These are phyloP conservation scores for Cenchrus fungigraminus DNA, from an alignment of 176 grass and related monocot genomes.

Conservation along the genomic window DNA sequence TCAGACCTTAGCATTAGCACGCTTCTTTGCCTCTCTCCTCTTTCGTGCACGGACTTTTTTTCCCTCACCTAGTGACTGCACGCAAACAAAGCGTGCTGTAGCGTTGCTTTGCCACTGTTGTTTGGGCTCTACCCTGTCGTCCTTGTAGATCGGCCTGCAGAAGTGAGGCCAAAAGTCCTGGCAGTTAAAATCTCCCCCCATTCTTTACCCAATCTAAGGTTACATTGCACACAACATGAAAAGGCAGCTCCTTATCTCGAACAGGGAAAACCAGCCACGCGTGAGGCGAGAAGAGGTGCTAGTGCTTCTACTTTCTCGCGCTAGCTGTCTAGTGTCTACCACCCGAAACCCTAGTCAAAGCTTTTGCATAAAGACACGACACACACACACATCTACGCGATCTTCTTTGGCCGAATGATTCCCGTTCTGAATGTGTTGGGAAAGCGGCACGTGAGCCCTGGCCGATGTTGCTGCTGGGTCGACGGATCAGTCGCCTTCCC, in stretches of 20 bases:
- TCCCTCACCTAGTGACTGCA: not conserved
- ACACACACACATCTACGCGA: not conserved
- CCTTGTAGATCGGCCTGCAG: not conserved
- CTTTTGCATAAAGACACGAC: not conserved
- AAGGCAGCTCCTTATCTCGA: not conserved
- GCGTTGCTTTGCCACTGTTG: not conserved
- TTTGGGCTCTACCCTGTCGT: not conserved
- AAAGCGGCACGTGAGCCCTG: slow-evolving; percentile 7
- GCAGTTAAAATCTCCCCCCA: not conserved
- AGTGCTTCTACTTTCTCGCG: not conserved
- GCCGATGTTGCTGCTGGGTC: too few species aligned
- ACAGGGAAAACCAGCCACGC: not conserved
- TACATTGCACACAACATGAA: not conserved
- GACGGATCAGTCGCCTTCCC: too few species aligned
- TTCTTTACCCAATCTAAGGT: not conserved
- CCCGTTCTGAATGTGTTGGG: not conserved
- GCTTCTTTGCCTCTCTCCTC: not conserved
- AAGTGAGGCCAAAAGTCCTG: not conserved
- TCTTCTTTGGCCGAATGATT: slow-evolving; percentile 40
- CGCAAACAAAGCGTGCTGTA: not conserved
- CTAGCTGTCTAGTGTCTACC: not conserved
- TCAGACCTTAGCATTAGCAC: not conserved
- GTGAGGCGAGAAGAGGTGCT: slow-evolving; percentile 6
- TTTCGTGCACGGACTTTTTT: not conserved
- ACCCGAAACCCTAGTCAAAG: slow-evolving; percentile 28